These are phyloP conservation scores for Stipa capillata DNA, from an alignment of 176 grass and related monocot genomes.

Conservation along the genomic window DNA sequence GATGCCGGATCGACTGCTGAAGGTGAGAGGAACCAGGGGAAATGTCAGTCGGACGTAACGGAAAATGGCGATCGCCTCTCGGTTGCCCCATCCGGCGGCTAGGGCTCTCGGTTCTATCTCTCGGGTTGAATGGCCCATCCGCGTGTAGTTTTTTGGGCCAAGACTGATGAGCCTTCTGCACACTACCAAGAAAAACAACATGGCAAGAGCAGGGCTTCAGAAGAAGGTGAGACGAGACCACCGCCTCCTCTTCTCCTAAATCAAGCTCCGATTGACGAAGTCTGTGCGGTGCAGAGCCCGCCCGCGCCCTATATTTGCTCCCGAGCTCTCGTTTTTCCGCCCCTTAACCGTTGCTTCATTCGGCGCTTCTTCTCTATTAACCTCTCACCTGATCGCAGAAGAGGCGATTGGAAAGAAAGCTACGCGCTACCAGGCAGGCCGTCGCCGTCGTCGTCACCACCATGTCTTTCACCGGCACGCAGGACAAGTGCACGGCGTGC, in stretches of 20 bases:
- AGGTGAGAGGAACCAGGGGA: no score
- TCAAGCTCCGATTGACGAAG: constrained; percentile 26
- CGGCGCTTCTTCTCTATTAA: constrained; percentile 6
- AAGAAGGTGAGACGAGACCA: background rate
- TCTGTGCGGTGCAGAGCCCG: constrained; percentile 45
- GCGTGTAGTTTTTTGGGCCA: background rate
- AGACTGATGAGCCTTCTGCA: background rate
- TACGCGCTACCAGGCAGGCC: background rate
- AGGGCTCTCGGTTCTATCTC: no score
- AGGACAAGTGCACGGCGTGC: constrained; percentile 94
- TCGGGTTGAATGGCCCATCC: background rate
- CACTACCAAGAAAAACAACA: background rate
- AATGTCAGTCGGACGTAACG: no score
- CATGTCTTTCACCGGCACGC: constrained; percentile 98
- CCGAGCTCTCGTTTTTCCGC: constrained; percentile 22
- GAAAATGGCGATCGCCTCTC: no score
- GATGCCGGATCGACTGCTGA: no score
- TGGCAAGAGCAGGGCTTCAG: background rate
- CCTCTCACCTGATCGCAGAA: background rate
- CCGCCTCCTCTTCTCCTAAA: background rate
- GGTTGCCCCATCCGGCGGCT: no score
- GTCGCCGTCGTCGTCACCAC: background rate
- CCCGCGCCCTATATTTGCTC: constrained; percentile 55
- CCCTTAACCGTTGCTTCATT: constrained; percentile 3
- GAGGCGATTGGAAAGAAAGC: background rate